Percentiles rank a stretch among this genome's conserved stretches.
phyloP scores from a whole-genome alignment of 1,284 basidiomycete species.

The Ceratobasidium sp. region DNA sequence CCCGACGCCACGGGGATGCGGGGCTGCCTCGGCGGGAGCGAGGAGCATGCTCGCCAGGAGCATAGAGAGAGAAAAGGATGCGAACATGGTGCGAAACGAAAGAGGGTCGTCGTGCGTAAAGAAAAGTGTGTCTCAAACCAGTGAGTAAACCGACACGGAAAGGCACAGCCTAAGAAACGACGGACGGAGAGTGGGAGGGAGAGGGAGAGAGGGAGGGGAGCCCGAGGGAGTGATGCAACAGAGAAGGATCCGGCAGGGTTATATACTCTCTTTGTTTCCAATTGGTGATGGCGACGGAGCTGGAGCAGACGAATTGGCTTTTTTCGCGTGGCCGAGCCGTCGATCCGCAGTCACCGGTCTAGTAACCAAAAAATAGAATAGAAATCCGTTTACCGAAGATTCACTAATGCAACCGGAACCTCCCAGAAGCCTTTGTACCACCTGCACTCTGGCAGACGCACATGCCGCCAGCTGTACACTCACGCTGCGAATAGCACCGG shows the following conservation, averaged over 20 bases:
- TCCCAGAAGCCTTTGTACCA: background rate
- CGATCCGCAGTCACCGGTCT: constrained; percentile 18
- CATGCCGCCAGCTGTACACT: no score
- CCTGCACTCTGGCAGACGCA: no score
- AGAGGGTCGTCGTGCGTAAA: background rate
- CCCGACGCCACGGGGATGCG: constrained; percentile 52
- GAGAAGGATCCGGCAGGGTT: background rate
- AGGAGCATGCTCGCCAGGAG: constrained; percentile 42
- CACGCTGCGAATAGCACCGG: no score
- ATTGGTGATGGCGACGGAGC: background rate
- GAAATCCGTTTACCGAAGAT: no score
- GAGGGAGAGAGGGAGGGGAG: background rate
- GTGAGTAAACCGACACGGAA: constrained; percentile 6
- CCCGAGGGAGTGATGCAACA: constrained; percentile 12
- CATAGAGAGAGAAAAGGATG: constrained; percentile 31
- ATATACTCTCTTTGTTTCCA: constrained; percentile 11
- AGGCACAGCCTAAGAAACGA: constrained; percentile 29
- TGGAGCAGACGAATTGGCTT: constrained; percentile 9
- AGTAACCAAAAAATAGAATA: background rate
- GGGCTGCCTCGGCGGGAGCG: constrained; percentile 30
- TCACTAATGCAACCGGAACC: background rate
- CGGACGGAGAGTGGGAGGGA: background rate
- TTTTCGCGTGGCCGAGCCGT: background rate
- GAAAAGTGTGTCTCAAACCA: constrained; percentile 26
- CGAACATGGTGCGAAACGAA: constrained; percentile 22